Evolutionary conservation across 176 grass and related monocot species (phyloP).

Genomic region (Triticum turgidum): DNA sequence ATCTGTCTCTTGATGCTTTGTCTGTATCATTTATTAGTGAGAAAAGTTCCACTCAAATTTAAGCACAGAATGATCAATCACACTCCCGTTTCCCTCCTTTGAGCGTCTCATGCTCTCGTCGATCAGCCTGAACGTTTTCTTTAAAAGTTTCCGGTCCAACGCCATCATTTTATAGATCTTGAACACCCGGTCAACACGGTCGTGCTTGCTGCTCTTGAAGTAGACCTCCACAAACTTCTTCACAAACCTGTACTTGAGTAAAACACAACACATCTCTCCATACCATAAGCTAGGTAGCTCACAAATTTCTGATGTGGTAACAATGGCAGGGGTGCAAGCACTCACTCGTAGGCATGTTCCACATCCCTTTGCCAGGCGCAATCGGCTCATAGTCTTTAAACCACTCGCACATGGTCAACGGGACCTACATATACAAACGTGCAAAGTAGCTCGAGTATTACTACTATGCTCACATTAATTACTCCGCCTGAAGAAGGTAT

Average conservation of each 20-base stretch:
- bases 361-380: constrained; percentile 87
- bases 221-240: constrained; percentile 99
- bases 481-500: not conserved
- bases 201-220: constrained; percentile 94
- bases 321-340: not conserved
- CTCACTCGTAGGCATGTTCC: constrained; percentile 95
- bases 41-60: too few relatives aligned
- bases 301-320: not conserved
- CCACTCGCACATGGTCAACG: constrained; percentile 88
- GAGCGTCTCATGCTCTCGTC: constrained; percentile 87
- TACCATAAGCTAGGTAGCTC: not conserved
- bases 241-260: constrained; percentile 61
- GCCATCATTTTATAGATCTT: constrained; percentile 97
- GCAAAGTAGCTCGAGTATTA: not conserved
- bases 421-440: constrained; percentile 47
- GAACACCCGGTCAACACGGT: constrained; percentile 83
- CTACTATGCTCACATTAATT: too few relatives aligned
- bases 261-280: not conserved
- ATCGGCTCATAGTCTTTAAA: constrained; percentile 92
- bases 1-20: too few relatives aligned
- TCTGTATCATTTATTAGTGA: too few relatives aligned
- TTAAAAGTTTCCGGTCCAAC: constrained; percentile 96
- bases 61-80: too few relatives aligned
- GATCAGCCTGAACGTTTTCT: constrained; percentile 96
- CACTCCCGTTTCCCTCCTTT: constrained; percentile 46